These are phyloP conservation scores for Calocybe indica DNA, from an alignment of 768 basidiomycete genomes.

Conservation along the genomic window DNA sequence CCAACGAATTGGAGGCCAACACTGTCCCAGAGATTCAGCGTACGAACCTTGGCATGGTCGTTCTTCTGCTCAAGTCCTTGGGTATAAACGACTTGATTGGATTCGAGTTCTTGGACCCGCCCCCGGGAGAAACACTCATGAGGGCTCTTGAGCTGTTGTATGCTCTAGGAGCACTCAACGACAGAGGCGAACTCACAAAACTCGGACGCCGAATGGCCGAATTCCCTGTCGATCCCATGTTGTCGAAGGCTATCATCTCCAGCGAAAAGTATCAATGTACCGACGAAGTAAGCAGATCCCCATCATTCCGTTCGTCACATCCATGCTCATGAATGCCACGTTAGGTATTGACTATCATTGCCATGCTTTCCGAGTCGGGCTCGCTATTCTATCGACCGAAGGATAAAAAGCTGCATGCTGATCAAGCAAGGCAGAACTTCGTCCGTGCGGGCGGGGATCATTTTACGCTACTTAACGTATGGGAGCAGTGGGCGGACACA, in stretches of 20 bases:
- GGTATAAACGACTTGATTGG: conserved; percentile 98
- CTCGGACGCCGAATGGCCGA: conserved; percentile 97
- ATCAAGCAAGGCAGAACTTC: conserved; percentile 97
- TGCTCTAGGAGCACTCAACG: conserved; percentile 93
- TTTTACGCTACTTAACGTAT: conserved; percentile 95
- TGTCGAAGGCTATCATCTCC: conserved; percentile 93
- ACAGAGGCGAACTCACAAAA: conserved; percentile 95
- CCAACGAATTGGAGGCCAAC: conserved; percentile 94
- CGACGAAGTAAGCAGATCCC: conserved; percentile 63
- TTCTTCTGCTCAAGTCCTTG: conserved; percentile 89
- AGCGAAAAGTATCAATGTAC: conserved; percentile 93
- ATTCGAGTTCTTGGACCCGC: conserved; percentile 98
- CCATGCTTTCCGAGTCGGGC: conserved; percentile 94
- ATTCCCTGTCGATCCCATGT: conserved; percentile 97
- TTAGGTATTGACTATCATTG: conserved; percentile 91
- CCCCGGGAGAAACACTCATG: conserved; percentile 96
- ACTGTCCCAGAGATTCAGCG: conserved; percentile 98
- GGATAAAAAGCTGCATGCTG: conserved; percentile 96
- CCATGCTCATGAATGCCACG: no score
- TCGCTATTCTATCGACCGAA: conserved; percentile 97
- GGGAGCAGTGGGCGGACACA: conserved; percentile 99
- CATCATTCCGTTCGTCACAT: neutral
- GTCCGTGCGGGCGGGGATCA: conserved; percentile 95
- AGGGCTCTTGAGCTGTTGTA: conserved; percentile 90
- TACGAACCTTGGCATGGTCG: conserved; percentile 96